Percentiles rank a stretch among this genome's conserved stretches.
Evolutionary conservation across 1,284 basidiomycete genomes (phyloP).

Genomic region (Ganoderma leucocontextum): DNA sequence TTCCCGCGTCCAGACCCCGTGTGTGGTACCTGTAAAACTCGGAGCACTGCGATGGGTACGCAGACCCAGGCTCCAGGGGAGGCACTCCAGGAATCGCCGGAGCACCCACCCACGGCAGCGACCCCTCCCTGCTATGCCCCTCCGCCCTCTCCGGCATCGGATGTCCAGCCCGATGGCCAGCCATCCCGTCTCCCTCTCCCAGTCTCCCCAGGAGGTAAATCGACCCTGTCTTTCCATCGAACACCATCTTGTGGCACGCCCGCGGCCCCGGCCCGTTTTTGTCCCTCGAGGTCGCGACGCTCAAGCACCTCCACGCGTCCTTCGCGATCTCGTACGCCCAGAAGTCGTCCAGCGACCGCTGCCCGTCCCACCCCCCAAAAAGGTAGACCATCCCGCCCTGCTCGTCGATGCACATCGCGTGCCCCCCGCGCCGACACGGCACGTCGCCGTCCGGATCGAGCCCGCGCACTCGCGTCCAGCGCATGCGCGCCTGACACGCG

Average conservation of each 20-base stretch:
- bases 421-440: slow-evolving; percentile 76
- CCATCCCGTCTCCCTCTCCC: slow-evolving; percentile 52
- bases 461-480: slow-evolving; percentile 65
- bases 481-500: slow-evolving; percentile 60
- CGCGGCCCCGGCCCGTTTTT: slow-evolving; percentile 74
- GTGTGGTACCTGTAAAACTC: slow-evolving; percentile 81
- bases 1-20: slow-evolving; percentile 61
- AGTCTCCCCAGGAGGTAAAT: slow-evolving; percentile 79
- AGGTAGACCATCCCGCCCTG: slow-evolving; percentile 73
- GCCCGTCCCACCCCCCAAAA: slow-evolving; percentile 84
- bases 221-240: slow-evolving; percentile 72
- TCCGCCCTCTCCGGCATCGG: slow-evolving; percentile 8
- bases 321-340: slow-evolving; percentile 76
- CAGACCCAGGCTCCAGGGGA: neutral
- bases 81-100: neutral
- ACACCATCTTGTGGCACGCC: slow-evolving; percentile 87
- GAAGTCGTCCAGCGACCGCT: slow-evolving; percentile 79
- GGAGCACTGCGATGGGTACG: slow-evolving; percentile 50
- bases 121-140: slow-evolving; percentile 6
- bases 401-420: slow-evolving; percentile 84
- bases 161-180: slow-evolving; percentile 16
- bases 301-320: slow-evolving; percentile 73
- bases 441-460: slow-evolving; percentile 68
- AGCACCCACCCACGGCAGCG: slow-evolving; percentile 6
- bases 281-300: slow-evolving; percentile 61